A percentile compares a stretch with the other conserved stretches of the same genome.
Evolutionary conservation across 164 flowering plant species (phyloP).

Genomic region (Magnolia sinica): DNA sequence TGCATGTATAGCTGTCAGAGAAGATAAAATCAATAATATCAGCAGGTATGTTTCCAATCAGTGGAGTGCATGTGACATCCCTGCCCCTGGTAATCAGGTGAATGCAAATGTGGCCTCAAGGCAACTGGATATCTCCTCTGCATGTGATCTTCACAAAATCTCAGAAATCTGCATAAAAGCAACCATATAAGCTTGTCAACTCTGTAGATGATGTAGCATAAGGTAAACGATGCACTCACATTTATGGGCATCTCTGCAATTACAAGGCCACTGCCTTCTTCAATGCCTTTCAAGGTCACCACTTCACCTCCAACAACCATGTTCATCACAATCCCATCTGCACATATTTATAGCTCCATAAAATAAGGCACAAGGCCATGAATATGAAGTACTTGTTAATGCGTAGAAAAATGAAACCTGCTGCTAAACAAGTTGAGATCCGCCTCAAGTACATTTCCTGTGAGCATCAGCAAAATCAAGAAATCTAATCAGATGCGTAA

Average conservation of each 20-base stretch:
- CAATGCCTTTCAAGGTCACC: constrained; percentile 69
- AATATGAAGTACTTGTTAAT: not conserved
- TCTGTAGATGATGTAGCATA: not conserved
- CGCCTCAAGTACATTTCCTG: constrained; percentile 91
- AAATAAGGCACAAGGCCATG: not conserved
- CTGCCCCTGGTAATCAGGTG: not conserved
- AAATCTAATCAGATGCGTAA: not conserved
- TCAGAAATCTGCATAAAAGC: constrained; percentile 63
- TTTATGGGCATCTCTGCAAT: constrained; percentile 90
- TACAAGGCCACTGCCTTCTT: constrained; percentile 66
- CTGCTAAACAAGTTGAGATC: constrained; percentile 72
- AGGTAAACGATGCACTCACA: constrained; percentile 38
- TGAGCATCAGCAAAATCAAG: constrained; percentile 14
- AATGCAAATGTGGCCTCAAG: not conserved
- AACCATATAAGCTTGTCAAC: not conserved
- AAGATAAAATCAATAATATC: not conserved
- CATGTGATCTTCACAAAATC: constrained; percentile 39
- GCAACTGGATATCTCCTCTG: not conserved
- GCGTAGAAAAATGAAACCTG: constrained; percentile 50
- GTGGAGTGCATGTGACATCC: not conserved
- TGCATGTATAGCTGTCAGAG: not conserved
- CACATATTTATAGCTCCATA: constrained; percentile 19
- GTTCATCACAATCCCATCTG: constrained; percentile 95
- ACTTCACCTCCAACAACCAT: constrained; percentile 99
- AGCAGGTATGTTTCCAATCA: not conserved